Conservation (phyloP, 1,139 yeast genomes). For the Lodderomyces pseudojiufengensis region DNA sequence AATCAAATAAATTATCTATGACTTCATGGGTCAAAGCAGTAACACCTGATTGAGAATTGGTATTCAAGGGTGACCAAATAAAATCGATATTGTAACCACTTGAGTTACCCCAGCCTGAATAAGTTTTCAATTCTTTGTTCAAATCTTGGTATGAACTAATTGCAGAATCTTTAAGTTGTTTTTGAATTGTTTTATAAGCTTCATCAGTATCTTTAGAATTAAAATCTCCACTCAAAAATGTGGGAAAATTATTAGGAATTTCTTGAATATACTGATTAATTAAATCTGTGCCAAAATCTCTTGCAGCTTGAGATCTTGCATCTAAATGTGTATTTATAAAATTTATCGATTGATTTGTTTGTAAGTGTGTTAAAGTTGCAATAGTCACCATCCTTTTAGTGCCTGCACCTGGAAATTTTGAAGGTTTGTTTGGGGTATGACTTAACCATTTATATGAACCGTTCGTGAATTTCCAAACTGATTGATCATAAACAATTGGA, state of each 20-base stretch:
- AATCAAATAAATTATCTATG: constrained; percentile 24
- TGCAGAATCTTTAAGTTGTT: constrained; percentile 21
- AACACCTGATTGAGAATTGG: constrained; percentile 15
- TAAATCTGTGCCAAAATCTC: constrained; percentile 26
- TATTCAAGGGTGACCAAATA: constrained; percentile 20
- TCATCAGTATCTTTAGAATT: constrained; percentile 25
- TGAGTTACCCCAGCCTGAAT: constrained; percentile 34
- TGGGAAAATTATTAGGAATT: constrained; percentile 27
- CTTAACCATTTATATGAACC: constrained; percentile 42
- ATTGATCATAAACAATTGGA: constrained; percentile 37
- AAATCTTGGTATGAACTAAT: constrained; percentile 18
- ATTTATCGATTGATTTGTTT: constrained; percentile 24
- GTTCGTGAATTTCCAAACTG: constrained; percentile 26
- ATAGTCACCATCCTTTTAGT: constrained; percentile 39
- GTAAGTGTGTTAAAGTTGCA: constrained; percentile 26
- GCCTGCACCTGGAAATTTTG: constrained; percentile 38
- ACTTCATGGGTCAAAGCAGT: constrained; percentile 32
- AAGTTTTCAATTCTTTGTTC: constrained; percentile 30
- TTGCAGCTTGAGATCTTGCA: constrained; percentile 38
- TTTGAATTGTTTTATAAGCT: constrained; percentile 27
- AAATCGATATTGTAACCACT: constrained; percentile 22
- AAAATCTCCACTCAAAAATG: constrained; percentile 29
- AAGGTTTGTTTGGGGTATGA: constrained; percentile 34
- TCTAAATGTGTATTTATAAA: constrained; percentile 45
- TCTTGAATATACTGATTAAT: constrained; percentile 30